A percentile compares a stretch with the other conserved stretches of the same genome.
phyloP scores from a whole-genome alignment of 257 asterid species.

The Ocimum tenuiflorum region DNA sequence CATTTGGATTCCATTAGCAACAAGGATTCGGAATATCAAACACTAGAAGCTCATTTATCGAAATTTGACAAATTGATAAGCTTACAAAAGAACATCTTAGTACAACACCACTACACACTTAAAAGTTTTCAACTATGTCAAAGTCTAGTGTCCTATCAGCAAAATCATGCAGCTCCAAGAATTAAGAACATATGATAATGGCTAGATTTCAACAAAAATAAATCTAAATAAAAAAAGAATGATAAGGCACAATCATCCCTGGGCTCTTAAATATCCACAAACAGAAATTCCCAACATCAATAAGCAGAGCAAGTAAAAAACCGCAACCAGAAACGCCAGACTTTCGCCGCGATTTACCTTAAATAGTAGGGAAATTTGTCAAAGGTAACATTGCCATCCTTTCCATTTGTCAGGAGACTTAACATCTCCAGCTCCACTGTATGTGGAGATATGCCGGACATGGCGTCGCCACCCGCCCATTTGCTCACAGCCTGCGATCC shows the following conservation, averaged over 20 bases:
- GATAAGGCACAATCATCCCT: background rate
- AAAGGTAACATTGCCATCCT: constrained; percentile 54
- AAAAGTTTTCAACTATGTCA: background rate
- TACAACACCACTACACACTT: background rate
- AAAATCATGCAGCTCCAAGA: background rate
- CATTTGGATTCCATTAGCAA: too few relatives aligned
- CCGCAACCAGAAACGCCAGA: background rate
- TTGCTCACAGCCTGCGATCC: constrained; percentile 49
- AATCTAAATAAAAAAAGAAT: background rate
- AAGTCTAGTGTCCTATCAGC: background rate
- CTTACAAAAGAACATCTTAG: background rate
- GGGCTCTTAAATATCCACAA: background rate
- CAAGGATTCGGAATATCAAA: too few relatives aligned
- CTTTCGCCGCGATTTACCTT: constrained; percentile 32
- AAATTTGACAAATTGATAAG: background rate
- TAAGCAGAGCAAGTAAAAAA: background rate
- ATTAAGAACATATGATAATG: background rate
- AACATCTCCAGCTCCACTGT: constrained; percentile 68
- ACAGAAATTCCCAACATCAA: too few relatives aligned
- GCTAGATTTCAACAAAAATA: background rate
- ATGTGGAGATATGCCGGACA: constrained; percentile 29
- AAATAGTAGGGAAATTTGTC: constrained; percentile 72
- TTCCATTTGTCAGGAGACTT: constrained; percentile 48
- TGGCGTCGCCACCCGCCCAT: constrained; percentile 39
- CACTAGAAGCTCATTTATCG: background rate